Evolutionary conservation across 202 grass and related monocot genomes (phyloP).

Genomic region (Setaria viridis): DNA sequence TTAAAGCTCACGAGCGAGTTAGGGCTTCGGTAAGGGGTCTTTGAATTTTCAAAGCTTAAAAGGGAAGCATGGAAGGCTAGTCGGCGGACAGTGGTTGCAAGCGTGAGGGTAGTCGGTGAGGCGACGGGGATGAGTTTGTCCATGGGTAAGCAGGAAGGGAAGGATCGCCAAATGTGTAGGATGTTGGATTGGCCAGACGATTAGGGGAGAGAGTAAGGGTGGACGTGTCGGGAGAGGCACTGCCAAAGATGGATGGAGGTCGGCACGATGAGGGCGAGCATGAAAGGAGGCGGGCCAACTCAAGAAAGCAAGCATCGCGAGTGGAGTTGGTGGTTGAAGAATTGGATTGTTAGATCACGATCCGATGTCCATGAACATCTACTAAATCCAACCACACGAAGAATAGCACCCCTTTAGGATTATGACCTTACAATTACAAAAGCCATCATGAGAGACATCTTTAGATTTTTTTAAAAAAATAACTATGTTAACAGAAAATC

Average conservation of each 20-base stretch:
- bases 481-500: background rate
- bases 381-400: background rate
- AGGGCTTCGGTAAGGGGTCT: background rate
- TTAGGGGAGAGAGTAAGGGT: too few relatives aligned
- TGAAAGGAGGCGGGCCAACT: background rate
- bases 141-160: background rate
- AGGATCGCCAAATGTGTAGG: too few relatives aligned
- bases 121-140: background rate
- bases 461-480: background rate
- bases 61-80: background rate
- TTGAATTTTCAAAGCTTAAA: background rate
- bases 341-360: background rate
- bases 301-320: background rate
- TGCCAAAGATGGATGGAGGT: background rate
- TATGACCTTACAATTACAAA: background rate
- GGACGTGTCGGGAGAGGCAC: background rate
- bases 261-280: background rate
- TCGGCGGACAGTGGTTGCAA: accelerated
- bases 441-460: background rate
- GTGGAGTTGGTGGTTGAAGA: background rate
- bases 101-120: background rate
- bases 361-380: background rate
- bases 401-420: background rate
- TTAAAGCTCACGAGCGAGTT: background rate
- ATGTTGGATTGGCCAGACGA: too few relatives aligned